phyloP scores from a whole-genome alignment of 495 filamentous ascomycete species.

The Xylaria castorea region DNA sequence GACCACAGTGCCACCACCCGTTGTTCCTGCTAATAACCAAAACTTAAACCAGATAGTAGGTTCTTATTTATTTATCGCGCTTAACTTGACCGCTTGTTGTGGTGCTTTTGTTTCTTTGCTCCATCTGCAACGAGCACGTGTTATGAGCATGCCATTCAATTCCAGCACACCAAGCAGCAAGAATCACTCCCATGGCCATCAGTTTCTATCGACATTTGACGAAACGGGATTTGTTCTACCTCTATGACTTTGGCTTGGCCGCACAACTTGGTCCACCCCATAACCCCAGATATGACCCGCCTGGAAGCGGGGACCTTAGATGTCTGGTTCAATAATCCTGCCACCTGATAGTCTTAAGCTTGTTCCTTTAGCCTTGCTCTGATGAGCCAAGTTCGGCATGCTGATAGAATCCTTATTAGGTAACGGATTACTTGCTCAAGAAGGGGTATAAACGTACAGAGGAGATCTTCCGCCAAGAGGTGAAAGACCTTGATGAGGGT shows the following conservation, averaged over 20 bases:
- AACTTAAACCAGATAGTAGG: constrained; percentile 96
- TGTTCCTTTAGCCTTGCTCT: background rate
- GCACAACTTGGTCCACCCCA: background rate
- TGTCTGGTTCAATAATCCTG: background rate
- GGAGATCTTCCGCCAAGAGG: constrained; percentile 90
- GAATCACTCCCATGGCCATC: background rate
- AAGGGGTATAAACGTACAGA: constrained; percentile 95
- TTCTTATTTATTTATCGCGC: constrained; percentile 29
- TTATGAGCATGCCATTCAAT: background rate
- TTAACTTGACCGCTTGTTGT: constrained; percentile 22
- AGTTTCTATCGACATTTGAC: background rate
- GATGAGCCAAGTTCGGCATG: background rate
- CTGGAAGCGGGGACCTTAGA: background rate
- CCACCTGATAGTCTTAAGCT: background rate
- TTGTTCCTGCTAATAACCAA: constrained; percentile 62
- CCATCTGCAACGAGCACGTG: background rate
- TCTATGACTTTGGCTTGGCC: background rate
- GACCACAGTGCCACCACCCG: constrained; percentile 23
- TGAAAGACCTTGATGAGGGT: constrained; percentile 54
- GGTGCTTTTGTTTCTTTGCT: background rate
- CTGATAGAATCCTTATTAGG: constrained; percentile 55
- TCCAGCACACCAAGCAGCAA: background rate
- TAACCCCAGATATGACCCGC: background rate
- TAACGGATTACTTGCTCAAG: constrained; percentile 95
- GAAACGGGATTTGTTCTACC: background rate